Base-by-base conservation (phyloP, 1,139 yeast species). In the Debaryomyces sp. region DNA sequence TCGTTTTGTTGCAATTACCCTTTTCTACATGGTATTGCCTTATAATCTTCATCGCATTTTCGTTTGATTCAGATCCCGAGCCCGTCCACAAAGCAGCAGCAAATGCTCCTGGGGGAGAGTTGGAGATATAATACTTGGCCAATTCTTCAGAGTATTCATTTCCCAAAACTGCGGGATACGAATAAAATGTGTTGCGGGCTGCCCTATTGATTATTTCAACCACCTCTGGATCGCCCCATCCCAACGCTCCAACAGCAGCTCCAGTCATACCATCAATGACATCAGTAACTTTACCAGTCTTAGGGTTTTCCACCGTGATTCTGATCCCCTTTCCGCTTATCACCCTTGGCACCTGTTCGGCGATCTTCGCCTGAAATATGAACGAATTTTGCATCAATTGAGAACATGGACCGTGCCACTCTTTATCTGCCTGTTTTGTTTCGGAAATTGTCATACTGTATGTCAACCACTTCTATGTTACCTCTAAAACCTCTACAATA, bases 11-110 rank as follows among this genome's bases (percentile, higher is more conserved):
- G 18, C 71, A 65, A 53, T 79, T 76, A 45, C 81, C 80, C 50
- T 64, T 74, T 62, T 80, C 85, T 48, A 72, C 58, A 63, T 75
- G 80, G 64, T 81, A 82, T 62, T 82, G 86, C 60, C 81, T 77
- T 47, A 76, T 71, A 49, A 82, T 72, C 64, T 81, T 80, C 64
- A 82, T 59, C 4, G 84, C 83, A 59, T 80, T 80, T 60, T 82
- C 87, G 58, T 79, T 82, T 34, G 84, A 71, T 62, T 82, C 87
- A 22, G 86, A 81, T 33, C 87, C 87, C 5, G 86, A 82, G 52
- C 81, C 75, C 32, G 83, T 78, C 73, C 80, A 81, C 46, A 79
- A 60, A 9, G 84, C 84, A 42, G 81, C 68, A 33, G 74, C 73
- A 61, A 82, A 82, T 4, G 79, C 80, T 24, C 80, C 82, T 22